phyloP scores from a whole-genome alignment of 179 eudicot genomes.

The Nepenthes alata region DNA sequence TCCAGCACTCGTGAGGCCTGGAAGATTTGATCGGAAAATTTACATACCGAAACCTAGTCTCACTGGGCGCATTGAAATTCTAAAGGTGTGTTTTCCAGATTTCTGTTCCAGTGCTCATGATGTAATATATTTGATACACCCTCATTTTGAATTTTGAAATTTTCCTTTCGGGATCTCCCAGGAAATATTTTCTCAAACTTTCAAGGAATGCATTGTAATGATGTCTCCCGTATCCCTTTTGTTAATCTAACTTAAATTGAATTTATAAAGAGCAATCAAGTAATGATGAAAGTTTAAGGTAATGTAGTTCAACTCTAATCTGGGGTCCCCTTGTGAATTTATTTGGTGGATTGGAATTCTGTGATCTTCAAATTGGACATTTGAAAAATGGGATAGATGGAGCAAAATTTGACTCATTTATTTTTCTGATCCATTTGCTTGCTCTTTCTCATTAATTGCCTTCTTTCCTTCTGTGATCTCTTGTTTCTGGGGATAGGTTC shows the following conservation, averaged over 20 bases:
- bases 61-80: conserved; percentile 70
- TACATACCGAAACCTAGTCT: conserved; percentile 76
- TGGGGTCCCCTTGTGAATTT: too few relatives aligned
- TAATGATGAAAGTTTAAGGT: too few relatives aligned
- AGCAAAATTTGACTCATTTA: background rate
- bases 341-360: background rate
- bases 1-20: conserved; percentile 91
- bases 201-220: background rate
- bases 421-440: background rate
- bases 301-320: too few relatives aligned
- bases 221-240: background rate
- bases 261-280: too few relatives aligned
- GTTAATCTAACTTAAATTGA: background rate
- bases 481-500: conserved; percentile 41
- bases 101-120: conserved; percentile 3
- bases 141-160: background rate
- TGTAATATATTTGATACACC: background rate
- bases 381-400: background rate
- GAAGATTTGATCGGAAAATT: conserved; percentile 84
- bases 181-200: too few relatives aligned
- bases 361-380: background rate
- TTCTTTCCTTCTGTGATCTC: background rate
- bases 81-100: conserved; percentile 34
- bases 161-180: background rate
- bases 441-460: background rate